phyloP scores from a whole-genome alignment of 208 protist genomes.

The Endotrypanum monterogeii region DNA sequence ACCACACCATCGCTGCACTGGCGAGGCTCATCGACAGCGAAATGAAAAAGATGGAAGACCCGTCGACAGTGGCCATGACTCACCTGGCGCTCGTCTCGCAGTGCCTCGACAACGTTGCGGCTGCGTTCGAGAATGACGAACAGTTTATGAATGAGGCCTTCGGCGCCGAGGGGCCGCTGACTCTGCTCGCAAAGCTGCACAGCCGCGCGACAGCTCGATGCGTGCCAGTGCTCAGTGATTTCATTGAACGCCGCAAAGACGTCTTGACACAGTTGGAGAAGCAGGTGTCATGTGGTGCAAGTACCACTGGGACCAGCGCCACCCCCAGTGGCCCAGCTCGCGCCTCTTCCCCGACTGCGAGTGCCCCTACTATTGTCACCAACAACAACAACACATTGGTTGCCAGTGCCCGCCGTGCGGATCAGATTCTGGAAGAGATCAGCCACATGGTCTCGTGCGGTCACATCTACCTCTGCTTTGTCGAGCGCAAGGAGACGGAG shows the following conservation, averaged over 20 bases:
- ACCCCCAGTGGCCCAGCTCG: background rate
- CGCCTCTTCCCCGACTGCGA: background rate
- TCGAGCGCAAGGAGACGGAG: conserved; percentile 55
- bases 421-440: conserved; percentile 88
- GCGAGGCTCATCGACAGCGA: conserved; percentile 69
- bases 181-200: conserved; percentile 67
- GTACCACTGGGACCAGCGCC: conserved; percentile 4
- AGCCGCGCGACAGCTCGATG: conserved; percentile 66
- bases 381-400: conserved; percentile 24
- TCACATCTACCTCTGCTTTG: conserved; percentile 76
- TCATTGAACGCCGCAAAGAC: conserved; percentile 62
- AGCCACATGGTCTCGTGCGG: conserved; percentile 87
- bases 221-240: conserved; percentile 75
- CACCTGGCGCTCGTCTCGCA: conserved; percentile 83
- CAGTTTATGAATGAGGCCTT: conserved; percentile 65
- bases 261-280: conserved; percentile 39
- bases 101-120: conserved; percentile 76
- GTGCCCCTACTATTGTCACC: background rate
- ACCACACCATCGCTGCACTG: conserved; percentile 59
- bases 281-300: conserved; percentile 15
- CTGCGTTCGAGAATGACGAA: conserved; percentile 77
- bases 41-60: conserved; percentile 75
- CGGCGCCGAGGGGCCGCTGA: conserved; percentile 49
- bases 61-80: conserved; percentile 57
- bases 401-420: conserved; percentile 60